Evolutionary conservation across 2,329 filamentous ascomycete species (phyloP), one percentile per base, ranked within the genome.

Genomic region (Trematosphaeria pertusa): DNA sequence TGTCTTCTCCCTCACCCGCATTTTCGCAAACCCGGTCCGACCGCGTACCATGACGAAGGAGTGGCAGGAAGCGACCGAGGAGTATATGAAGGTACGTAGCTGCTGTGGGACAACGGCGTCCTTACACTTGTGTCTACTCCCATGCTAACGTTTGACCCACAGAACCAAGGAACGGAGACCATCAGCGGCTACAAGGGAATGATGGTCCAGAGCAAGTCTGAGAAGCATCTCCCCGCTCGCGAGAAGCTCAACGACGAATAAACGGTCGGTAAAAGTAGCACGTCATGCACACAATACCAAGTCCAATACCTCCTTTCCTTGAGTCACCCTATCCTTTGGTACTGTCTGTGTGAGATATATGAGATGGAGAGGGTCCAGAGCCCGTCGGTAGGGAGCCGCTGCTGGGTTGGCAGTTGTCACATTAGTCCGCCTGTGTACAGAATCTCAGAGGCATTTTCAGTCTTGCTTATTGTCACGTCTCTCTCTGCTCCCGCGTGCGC

Each of bases 1-100:
- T 57, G 52, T 97, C 74, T 97, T 97, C 80, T 79, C 79, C 65
- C 54, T 75, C 65, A 83, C 89, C 72, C 88, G 92, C 67, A 60
- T 82, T 61, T 87, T 89, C 73, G 91, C 88, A 67, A 70, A 61
- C 72, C 83, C 84, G 50, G 69, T 83, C 55, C 63, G 65, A 44
- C 94, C 94, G 61, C 80, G 81, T 74, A 96, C 93, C 68, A 96
- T 99, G 92, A 93, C 81, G 79, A 89, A 90, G 82, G 94, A 99
- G 78, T 97, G 89, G 85, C 91, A 99, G 81, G 91, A 97, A 81
- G 88, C 88, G 64, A 83, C 87, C 62, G 96, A 99, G 78, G 94
- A 97, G 81, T 94, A 89, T 76, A 82, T 97, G 75, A 92, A 86
- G 84, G 93, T 96, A 79, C 67, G 85, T 77, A 46, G 14, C 31